Evolutionary conservation across 164 flowering plant genomes (phyloP).

Genomic region (Santalum album): DNA sequence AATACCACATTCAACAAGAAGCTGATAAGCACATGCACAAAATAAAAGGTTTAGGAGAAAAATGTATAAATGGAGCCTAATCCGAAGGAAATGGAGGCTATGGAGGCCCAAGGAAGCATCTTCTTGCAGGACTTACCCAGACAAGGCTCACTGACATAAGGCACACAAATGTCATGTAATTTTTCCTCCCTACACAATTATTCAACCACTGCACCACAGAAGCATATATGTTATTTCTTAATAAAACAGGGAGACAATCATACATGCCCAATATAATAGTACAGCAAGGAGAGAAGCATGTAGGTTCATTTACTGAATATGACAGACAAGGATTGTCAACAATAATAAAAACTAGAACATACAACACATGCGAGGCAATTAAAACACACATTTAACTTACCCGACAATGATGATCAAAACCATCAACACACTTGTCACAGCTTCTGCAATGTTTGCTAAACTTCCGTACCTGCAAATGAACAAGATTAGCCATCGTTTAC

Average conservation of each 20-base stretch:
- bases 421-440: slow-evolving; percentile 90
- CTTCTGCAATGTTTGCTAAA: slow-evolving; percentile 90
- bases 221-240: not conserved
- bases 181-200: slow-evolving; percentile 85
- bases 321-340: too few relatives aligned
- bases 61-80: too few relatives aligned
- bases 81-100: too few relatives aligned
- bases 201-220: slow-evolving; percentile 69
- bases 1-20: slow-evolving; percentile 56
- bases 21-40: slow-evolving; percentile 29
- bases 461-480: slow-evolving; percentile 54
- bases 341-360: not conserved
- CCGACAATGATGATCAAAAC: slow-evolving; percentile 93
- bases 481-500: not conserved
- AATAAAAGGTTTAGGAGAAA: not conserved
- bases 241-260: not conserved
- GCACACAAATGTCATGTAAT: slow-evolving; percentile 63
- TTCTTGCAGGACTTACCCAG: slow-evolving; percentile 46
- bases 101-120: not conserved
- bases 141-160: slow-evolving; percentile 74
- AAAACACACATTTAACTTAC: slow-evolving; percentile 23
- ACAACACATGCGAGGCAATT: too few relatives aligned
- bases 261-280: not conserved
- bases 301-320: too few relatives aligned
- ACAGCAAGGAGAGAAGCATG: not conserved